phyloP scores from a whole-genome alignment of 2,329 filamentous ascomycete genomes.

The Fusarium sp. region DNA sequence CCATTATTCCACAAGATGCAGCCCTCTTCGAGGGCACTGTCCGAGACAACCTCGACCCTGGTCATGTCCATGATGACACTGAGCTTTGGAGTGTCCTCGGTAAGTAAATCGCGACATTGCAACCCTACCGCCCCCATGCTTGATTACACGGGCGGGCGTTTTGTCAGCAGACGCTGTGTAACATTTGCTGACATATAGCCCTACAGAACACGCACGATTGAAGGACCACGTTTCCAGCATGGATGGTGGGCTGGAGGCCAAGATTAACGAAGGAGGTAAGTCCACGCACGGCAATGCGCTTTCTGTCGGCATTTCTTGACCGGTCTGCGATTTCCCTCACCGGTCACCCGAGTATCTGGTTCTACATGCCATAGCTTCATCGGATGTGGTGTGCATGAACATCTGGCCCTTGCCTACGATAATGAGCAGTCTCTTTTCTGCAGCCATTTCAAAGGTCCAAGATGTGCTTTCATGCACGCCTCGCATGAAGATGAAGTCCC shows the following conservation, averaged over 20 bases:
- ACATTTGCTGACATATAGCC: constrained; percentile 45
- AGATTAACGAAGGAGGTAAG: constrained; percentile 93
- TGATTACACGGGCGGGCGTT: constrained; percentile 15
- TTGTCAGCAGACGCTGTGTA: constrained; percentile 35
- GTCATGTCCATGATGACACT: constrained; percentile 95
- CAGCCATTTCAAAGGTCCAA: constrained; percentile 29
- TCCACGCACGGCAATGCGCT: constrained; percentile 47
- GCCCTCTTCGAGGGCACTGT: constrained; percentile 95
- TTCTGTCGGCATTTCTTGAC: constrained; percentile 47
- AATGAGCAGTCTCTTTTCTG: constrained; percentile 36
- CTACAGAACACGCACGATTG: constrained; percentile 87
- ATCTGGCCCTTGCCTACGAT: constrained; percentile 28
- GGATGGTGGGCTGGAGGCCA: constrained; percentile 91
- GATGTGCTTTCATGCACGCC: constrained; percentile 55
- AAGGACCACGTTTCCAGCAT: constrained; percentile 91
- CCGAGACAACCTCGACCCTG: constrained; percentile 95
- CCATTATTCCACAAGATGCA: constrained; percentile 98
- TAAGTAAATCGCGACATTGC: constrained; percentile 62
- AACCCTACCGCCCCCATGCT: constrained; percentile 26
- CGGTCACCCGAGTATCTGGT: constrained; percentile 42
- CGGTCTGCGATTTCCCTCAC: constrained; percentile 29
- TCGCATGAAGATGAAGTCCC: constrained; percentile 54
- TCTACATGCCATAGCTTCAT: constrained; percentile 29
- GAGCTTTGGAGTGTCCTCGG: constrained; percentile 96
- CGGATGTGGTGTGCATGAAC: constrained; percentile 23